Conservation (phyloP, 2,329 filamentous ascomycete species). For the Colletotrichum karsti region DNA sequence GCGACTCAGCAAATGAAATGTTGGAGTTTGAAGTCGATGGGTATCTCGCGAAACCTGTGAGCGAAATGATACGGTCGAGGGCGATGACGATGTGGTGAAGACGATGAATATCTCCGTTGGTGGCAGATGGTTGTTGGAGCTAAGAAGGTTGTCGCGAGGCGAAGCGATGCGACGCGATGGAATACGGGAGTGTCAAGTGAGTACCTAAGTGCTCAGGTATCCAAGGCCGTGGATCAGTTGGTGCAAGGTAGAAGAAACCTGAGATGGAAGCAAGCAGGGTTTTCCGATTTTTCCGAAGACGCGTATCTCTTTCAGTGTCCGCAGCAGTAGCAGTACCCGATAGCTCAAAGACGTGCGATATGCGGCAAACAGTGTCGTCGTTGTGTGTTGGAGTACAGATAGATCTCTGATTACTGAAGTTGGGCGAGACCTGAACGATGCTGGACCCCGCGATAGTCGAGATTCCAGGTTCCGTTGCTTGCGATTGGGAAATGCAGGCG, state of each 20-base stretch:
- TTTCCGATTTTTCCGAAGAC: not conserved
- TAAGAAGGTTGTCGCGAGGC: not conserved
- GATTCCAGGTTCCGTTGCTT: no score
- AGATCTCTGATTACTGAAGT: not conserved
- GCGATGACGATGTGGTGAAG: not conserved
- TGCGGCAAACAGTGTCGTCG: not conserved
- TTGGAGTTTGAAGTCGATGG: not conserved
- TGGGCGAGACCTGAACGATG: not conserved
- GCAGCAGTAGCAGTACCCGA: no score
- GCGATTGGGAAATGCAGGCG: conserved; percentile 1
- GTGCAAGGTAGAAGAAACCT: not conserved
- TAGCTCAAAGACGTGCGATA: not conserved
- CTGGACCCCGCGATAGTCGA: not conserved
- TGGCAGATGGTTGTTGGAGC: not conserved
- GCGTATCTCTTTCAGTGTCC: not conserved
- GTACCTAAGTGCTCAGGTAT: not conserved
- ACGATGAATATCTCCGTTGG: not conserved
- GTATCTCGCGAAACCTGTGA: not conserved
- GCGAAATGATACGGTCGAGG: not conserved
- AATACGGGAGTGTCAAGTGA: not conserved
- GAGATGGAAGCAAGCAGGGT: no score
- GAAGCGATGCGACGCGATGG: not conserved
- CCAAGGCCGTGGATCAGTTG: not conserved
- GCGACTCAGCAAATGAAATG: not conserved
- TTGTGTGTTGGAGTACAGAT: not conserved